A percentile compares a stretch with the other conserved stretches of the same genome.
Evolutionary conservation across 768 basidiomycete genomes (phyloP).

Genomic region (Suillus luteus): DNA sequence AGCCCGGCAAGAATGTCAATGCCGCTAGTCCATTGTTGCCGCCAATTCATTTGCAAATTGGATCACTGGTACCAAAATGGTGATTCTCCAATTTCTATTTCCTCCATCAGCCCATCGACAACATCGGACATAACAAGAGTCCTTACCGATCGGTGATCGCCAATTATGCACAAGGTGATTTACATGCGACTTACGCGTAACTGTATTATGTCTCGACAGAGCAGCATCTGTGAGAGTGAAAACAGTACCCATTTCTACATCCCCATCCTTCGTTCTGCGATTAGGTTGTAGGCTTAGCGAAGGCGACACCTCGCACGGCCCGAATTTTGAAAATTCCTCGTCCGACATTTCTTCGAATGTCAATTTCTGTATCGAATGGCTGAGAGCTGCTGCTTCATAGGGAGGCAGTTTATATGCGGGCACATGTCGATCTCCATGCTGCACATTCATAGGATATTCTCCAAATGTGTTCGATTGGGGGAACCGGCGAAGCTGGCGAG

Average conservation of each 20-base stretch:
- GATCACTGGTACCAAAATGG: conserved; percentile 1
- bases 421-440: conserved; percentile 12
- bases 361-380: conserved; percentile 24
- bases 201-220: conserved; percentile 44
- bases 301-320: background rate
- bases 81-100: conserved; percentile 1
- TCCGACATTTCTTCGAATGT: conserved; percentile 36
- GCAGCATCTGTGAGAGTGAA: conserved; percentile 43
- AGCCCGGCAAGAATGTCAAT: background rate
- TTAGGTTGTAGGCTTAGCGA: conserved; percentile 28
- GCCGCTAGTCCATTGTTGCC: background rate
- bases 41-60: too few species aligned
- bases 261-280: conserved; percentile 25
- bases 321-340: background rate
- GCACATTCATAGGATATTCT: background rate
- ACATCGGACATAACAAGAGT: background rate
- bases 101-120: conserved; percentile 1
- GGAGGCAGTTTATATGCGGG: conserved; percentile 26
- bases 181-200: conserved; percentile 27
- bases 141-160: conserved; percentile 68
- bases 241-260: conserved; percentile 23
- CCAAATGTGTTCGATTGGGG: background rate
- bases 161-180: conserved; percentile 64
- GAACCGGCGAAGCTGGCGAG: conserved; percentile 23
- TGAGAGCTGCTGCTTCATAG: conserved; percentile 36